A percentile compares a stretch with the other conserved stretches of the same genome.
Conservation (phyloP, 225 moss, liverwort and hornwort species). For the Antitrichia curtipendula region DNA sequence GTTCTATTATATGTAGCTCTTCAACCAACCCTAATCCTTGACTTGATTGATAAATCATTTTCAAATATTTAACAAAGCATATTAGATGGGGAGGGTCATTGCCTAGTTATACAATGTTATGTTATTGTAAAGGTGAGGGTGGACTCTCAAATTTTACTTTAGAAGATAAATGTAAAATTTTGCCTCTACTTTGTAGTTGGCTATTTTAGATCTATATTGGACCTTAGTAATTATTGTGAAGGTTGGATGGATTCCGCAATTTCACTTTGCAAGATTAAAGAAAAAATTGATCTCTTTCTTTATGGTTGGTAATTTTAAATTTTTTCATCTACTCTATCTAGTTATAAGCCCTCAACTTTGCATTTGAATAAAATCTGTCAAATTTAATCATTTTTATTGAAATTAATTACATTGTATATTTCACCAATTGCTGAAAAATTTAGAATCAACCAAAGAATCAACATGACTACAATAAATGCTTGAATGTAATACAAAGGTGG, state of each 20-base stretch:
- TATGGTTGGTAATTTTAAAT: not conserved
- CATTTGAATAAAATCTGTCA: not conserved
- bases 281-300: not conserved
- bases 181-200: not conserved
- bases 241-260: not conserved
- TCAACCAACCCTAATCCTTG: no score
- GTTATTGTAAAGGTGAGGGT: not conserved
- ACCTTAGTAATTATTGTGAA: not conserved
- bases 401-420: not conserved
- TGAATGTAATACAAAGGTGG: no score
- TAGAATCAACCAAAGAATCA: not conserved
- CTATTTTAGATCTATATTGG: not conserved
- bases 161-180: not conserved
- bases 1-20: no score
- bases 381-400: not conserved
- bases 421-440: not conserved
- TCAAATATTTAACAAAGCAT: rapidly evolving
- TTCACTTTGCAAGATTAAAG: not conserved
- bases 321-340: not conserved
- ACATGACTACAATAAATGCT: not conserved
- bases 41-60: no score
- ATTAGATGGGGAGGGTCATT: no score
- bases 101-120: no score
- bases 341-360: not conserved
- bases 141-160: not conserved